Evolutionary conservation across 2,329 filamentous ascomycete species (phyloP).

Genomic region (Cadophora gregata): DNA sequence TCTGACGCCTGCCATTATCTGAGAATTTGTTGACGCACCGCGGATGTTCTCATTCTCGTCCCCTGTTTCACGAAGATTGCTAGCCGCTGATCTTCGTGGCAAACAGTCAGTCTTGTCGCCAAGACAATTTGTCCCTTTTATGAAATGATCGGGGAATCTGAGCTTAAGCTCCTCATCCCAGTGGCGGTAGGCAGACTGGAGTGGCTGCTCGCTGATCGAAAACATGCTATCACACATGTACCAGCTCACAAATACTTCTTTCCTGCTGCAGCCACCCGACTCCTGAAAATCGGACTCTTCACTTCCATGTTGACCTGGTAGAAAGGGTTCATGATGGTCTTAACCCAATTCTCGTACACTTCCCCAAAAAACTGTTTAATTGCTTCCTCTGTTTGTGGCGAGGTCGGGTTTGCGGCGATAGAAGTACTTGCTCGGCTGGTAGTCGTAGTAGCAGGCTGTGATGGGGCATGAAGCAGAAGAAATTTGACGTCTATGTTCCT

Average conservation of each 20-base stretch:
- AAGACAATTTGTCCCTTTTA: too few species aligned
- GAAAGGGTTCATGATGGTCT: conserved; percentile 97
- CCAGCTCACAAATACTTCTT: conserved; percentile 79
- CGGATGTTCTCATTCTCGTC: too few species aligned
- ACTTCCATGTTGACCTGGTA: conserved; percentile 87
- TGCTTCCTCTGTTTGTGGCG: conserved; percentile 91
- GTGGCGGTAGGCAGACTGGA: background rate
- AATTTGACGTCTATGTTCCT: conserved; percentile 75
- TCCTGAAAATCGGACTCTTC: conserved; percentile 83
- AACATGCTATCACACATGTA: background rate
- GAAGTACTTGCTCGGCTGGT: conserved; percentile 66
- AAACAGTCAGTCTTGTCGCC: too few species aligned
- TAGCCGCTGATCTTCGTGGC: too few species aligned
- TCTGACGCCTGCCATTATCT: too few species aligned
- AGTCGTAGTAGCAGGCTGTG: conserved; percentile 51
- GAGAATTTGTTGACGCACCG: too few species aligned
- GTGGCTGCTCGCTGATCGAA: background rate
- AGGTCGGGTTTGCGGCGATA: conserved; percentile 83
- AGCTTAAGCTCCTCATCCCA: too few species aligned
- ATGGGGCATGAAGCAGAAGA: conserved; percentile 87
- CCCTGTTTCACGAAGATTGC: too few species aligned
- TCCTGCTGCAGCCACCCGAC: conserved; percentile 82
- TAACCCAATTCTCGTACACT: conserved; percentile 96
- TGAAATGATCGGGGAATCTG: too few species aligned
- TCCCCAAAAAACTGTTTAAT: conserved; percentile 94